A percentile compares a stretch with the other conserved stretches of the same genome.
phyloP scores from a whole-genome alignment of 495 filamentous ascomycete species.

The Xylaria scruposa region DNA sequence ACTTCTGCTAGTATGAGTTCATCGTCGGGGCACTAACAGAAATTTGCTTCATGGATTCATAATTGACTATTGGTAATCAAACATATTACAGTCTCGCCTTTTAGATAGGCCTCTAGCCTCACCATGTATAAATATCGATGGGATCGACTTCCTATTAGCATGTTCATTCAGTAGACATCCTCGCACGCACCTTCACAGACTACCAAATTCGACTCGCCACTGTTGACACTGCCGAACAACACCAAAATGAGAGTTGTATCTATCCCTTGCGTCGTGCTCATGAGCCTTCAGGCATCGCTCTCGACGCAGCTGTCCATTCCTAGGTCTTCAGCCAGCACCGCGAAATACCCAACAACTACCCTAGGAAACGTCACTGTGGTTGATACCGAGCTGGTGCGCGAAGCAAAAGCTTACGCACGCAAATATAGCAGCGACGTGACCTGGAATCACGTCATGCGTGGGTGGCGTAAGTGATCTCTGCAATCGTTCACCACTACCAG shows the following conservation, averaged over 20 bases:
- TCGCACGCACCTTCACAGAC: neutral
- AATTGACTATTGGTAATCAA: slow-evolving; percentile 11
- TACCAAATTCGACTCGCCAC: neutral
- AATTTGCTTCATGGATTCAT: neutral
- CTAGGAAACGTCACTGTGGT: slow-evolving; percentile 42
- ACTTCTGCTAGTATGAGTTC: neutral
- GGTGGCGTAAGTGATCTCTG: slow-evolving; percentile 33
- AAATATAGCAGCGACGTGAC: slow-evolving; percentile 37
- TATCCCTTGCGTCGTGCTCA: neutral
- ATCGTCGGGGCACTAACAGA: neutral
- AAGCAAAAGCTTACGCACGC: slow-evolving; percentile 47
- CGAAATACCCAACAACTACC: neutral
- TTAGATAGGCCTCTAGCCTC: neutral
- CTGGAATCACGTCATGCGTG: slow-evolving; percentile 52
- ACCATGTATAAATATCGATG: neutral
- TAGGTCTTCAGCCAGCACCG: neutral
- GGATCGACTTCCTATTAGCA: neutral
- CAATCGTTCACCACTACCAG: neutral
- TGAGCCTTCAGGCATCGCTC: slow-evolving; percentile 18
- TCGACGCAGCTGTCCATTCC: slow-evolving; percentile 19
- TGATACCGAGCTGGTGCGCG: slow-evolving; percentile 45
- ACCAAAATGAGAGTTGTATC: slow-evolving; percentile 8
- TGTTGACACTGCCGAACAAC: neutral
- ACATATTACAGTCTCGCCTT: neutral
- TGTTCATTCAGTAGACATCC: neutral